phyloP scores from a whole-genome alignment of 805 yeast genomes.

The Middelhovenomyces tepae region DNA sequence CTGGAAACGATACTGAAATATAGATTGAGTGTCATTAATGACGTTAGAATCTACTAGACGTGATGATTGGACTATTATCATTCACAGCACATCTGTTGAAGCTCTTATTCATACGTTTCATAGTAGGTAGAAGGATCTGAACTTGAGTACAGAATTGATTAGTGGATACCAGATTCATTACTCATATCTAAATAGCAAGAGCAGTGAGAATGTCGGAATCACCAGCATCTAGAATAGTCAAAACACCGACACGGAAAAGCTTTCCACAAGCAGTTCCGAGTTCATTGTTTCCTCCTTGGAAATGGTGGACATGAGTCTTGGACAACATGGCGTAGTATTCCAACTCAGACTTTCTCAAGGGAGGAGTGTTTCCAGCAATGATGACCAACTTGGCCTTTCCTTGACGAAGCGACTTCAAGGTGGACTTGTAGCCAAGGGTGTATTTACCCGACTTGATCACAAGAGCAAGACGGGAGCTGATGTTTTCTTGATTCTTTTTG shows the following conservation, averaged over 20 bases:
- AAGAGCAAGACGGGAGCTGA: constrained; percentile 97
- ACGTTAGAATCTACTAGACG: no score
- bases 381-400: constrained; percentile 98
- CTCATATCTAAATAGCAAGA: constrained; percentile 2
- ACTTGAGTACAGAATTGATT: no score
- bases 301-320: constrained; percentile 95
- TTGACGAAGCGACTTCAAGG: constrained; percentile 95
- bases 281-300: constrained; percentile 99
- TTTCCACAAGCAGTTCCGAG: constrained; percentile 99
- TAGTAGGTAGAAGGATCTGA: no score
- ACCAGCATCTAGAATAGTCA: constrained; percentile 96
- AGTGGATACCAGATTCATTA: no score
- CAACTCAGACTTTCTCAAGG: constrained; percentile 98
- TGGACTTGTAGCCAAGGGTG: constrained; percentile 99
- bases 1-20: no score
- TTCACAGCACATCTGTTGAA: no score
- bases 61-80: no score
- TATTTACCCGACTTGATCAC: constrained; percentile 99
- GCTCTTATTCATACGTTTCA: no score
- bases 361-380: constrained; percentile 99
- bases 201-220: constrained; percentile 89
- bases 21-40: no score
- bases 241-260: constrained; percentile 98
- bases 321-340: constrained; percentile 99
- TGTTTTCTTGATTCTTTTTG: constrained; percentile 82